Percentiles rank a stretch among this genome's conserved stretches.
phyloP scores from a whole-genome alignment of 352 stramenopile genomes.

The Globisporangium uncinulatum region DNA sequence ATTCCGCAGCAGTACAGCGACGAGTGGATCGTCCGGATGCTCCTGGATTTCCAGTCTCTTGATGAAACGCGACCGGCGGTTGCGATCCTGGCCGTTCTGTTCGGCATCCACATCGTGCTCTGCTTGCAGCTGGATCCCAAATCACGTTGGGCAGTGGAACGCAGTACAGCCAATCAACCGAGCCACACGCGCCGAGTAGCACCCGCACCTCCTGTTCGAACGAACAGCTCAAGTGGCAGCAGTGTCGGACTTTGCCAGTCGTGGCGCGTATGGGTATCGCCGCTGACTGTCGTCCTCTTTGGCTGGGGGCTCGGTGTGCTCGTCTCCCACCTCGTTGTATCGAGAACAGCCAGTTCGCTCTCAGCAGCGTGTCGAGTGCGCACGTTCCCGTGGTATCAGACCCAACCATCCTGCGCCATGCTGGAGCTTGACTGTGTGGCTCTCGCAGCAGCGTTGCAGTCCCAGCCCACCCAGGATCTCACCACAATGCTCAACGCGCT shows the following conservation, averaged over 20 bases:
- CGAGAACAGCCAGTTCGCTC: background rate
- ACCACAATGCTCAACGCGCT: background rate
- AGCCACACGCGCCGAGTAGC: background rate
- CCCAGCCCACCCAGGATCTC: background rate
- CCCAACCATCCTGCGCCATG: background rate
- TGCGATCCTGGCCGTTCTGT: background rate
- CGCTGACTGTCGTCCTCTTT: background rate
- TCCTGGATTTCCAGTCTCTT: slow-evolving; percentile 7
- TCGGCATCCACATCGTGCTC: slow-evolving; percentile 1
- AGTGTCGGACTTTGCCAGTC: background rate
- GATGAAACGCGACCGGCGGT: background rate
- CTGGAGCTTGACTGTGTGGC: slow-evolving; percentile 3
- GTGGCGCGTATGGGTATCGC: background rate
- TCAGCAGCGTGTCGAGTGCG: background rate
- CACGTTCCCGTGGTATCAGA: slow-evolving; percentile 5
- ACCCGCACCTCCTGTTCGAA: background rate
- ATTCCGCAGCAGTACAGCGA: slow-evolving; percentile 5
- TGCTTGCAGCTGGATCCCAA: background rate
- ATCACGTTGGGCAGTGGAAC: too few species aligned
- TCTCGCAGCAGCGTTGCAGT: background rate
- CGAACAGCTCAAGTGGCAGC: background rate
- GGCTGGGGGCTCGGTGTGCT: slow-evolving; percentile 3
- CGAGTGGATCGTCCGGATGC: slow-evolving; percentile 4
- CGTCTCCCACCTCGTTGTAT: slow-evolving; percentile 1
- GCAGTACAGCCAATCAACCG: background rate